Conservation (phyloP, 805 yeast species). For the Sugiyamaella valdiviana region DNA sequence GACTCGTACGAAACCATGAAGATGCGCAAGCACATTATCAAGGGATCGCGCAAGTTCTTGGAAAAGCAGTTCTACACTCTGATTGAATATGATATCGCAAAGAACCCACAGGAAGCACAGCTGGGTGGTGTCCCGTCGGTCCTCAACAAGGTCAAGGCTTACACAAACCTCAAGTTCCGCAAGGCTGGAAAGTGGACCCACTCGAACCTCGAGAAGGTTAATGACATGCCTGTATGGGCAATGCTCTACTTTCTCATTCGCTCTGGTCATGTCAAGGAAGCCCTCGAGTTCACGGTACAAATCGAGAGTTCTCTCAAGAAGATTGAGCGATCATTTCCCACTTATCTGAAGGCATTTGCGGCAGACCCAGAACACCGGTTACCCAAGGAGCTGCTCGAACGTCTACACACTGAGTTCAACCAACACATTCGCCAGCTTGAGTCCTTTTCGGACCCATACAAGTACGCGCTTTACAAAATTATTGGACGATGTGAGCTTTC, state of each 20-base stretch:
- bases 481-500: conserved; percentile 83
- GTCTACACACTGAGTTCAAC: conserved; percentile 73
- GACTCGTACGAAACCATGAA: conserved; percentile 31
- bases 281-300: conserved; percentile 57
- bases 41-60: conserved; percentile 52
- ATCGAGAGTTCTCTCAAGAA: conserved; percentile 72
- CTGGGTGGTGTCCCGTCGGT: conserved; percentile 67
- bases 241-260: conserved; percentile 75
- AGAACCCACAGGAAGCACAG: conserved; percentile 41
- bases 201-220: conserved; percentile 56
- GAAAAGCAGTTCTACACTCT: conserved; percentile 74
- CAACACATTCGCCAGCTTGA: conserved; percentile 65
- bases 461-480: conserved; percentile 83
- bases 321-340: conserved; percentile 77
- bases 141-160: conserved; percentile 65
- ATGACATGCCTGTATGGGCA: conserved; percentile 94
- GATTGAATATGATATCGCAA: conserved; percentile 58
- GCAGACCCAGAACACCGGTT: conserved; percentile 49
- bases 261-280: conserved; percentile 76
- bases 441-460: conserved; percentile 78
- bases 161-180: conserved; percentile 42
- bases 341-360: conserved; percentile 66
- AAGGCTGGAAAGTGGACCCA: conserved; percentile 44
- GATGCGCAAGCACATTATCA: conserved; percentile 41
- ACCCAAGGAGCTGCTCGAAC: conserved; percentile 60